Base-by-base conservation (phyloP, 306 rosid species). In the Mucuna pruriens region DNA sequence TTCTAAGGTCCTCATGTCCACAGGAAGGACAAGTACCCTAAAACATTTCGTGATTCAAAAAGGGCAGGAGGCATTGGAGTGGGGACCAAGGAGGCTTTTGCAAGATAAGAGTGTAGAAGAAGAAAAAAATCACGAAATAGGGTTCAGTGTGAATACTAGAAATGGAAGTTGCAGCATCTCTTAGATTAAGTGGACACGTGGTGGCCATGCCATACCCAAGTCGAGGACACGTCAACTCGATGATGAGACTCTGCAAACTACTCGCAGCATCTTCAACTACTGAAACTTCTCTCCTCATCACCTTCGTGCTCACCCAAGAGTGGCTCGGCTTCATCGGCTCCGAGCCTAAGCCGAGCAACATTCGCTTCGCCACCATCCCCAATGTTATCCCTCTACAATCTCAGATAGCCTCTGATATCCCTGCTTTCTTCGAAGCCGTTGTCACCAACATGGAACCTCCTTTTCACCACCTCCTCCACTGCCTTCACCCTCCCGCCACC, bases 151-250 rank as follows among this genome's bases (percentile, higher is more conserved):
- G n/a, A n/a, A n/a, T n/a, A n/a, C n/a, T n/a, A 54, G 29, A 3
- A 12, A 54, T 54, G 61, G 61, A 54, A 54, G 4, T 58, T 58
- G n/a, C 36, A 58, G 33, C 6, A 29, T 6, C 34, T 40, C 2
- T 36, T 5, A 11, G 7, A 9, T 6, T 19, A 20, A 67, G 5
- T 5, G 73, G 54, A 11, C 73, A 67, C 36, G 52, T 67, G 33
- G 34, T 67, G 34, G 73, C 34, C 19, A 67, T 22, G 5, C 73
- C 73, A 19, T 67, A 20, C 54, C 73, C 70, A 33, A 63, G 70
- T 9, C 45, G 22, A 34, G 70, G 70, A 34, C 70, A 63, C 70
- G 70, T 63, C 8, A 63, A 63, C 45, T 15, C 70, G 45, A 63
- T 63, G 70, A 7, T 63, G 45, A 63, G 8, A 25, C 70, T 63